phyloP scores from a whole-genome alignment of 2,329 filamentous ascomycete genomes.

The Colletotrichum sp. region DNA sequence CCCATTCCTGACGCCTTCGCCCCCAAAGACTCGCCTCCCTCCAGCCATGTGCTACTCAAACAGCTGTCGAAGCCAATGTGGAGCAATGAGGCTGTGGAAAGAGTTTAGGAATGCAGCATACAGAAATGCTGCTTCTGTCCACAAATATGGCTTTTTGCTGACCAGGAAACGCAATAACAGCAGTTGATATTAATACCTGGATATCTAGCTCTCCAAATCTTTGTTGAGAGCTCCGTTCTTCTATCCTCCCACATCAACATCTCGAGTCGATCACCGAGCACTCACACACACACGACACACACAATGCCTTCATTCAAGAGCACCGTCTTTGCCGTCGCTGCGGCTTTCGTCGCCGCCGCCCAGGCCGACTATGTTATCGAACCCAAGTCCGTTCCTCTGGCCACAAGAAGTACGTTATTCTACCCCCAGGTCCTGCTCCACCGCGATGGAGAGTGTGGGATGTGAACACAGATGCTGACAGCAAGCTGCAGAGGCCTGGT shows the following conservation, averaged over 20 bases:
- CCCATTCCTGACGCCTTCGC: neutral
- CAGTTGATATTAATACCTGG: neutral
- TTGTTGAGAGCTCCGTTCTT: neutral
- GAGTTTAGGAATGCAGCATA: slow-evolving; percentile 18
- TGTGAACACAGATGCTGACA: slow-evolving; percentile 18
- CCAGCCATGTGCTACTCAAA: neutral
- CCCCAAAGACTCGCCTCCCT: neutral
- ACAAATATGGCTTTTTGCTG: slow-evolving; percentile 5
- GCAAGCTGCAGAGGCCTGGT: slow-evolving; percentile 64
- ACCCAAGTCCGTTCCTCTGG: slow-evolving; percentile 61
- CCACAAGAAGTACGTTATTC: slow-evolving; percentile 53
- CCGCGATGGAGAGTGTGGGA: neutral
- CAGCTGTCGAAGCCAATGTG: neutral
- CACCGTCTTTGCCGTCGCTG: slow-evolving; percentile 58
- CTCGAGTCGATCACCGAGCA: neutral
- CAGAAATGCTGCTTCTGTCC: neutral
- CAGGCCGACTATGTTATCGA: slow-evolving; percentile 66
- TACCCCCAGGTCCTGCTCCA: too few relatives aligned
- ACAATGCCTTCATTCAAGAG: slow-evolving; percentile 62
- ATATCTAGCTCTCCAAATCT: neutral
- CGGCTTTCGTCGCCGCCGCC: slow-evolving; percentile 56
- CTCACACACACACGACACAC: neutral
- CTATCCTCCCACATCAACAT: neutral
- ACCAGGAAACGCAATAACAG: slow-evolving; percentile 16
- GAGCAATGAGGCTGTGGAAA: neutral